phyloP scores from a whole-genome alignment of 805 yeast genomes.

The Wickerhamomyces strasburgensis region DNA sequence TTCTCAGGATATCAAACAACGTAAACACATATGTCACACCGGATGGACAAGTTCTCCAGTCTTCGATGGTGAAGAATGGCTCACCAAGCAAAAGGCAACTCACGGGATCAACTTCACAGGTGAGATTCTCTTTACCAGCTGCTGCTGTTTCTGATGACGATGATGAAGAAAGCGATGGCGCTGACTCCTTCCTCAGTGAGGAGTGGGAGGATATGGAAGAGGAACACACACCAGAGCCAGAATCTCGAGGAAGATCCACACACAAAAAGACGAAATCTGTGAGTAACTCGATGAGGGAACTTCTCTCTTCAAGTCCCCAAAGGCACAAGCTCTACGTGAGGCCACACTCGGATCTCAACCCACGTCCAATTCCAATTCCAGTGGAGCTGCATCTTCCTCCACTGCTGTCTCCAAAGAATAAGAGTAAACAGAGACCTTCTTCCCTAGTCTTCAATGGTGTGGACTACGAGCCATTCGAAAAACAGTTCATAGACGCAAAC shows the following conservation, averaged over 20 bases:
- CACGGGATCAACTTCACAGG: slow-evolving; percentile 25
- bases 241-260: slow-evolving; percentile 6
- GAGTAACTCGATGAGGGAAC: slow-evolving; percentile 19
- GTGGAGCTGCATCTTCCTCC: slow-evolving; percentile 35
- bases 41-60: slow-evolving; percentile 24
- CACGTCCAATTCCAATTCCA: slow-evolving; percentile 32
- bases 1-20: slow-evolving; percentile 3
- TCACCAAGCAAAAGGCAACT: slow-evolving; percentile 25
- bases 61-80: slow-evolving; percentile 25
- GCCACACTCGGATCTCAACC: slow-evolving; percentile 32
- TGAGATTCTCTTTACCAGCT: slow-evolving; percentile 24
- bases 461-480: slow-evolving; percentile 28
- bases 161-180: slow-evolving; percentile 3
- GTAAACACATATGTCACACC: slow-evolving; percentile 21
- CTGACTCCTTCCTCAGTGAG: slow-evolving; percentile 11
- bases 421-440: slow-evolving; percentile 21
- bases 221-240: background rate
- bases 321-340: slow-evolving; percentile 28
- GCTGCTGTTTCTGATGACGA: slow-evolving; percentile 8
- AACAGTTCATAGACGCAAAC: slow-evolving; percentile 7
- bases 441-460: slow-evolving; percentile 34
- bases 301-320: slow-evolving; percentile 16
- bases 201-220: slow-evolving; percentile 13
- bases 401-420: slow-evolving; percentile 30
- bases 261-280: slow-evolving; percentile 5